phyloP scores from a whole-genome alignment of 2,329 filamentous ascomycete species.

The Elsinoe arachidis region DNA sequence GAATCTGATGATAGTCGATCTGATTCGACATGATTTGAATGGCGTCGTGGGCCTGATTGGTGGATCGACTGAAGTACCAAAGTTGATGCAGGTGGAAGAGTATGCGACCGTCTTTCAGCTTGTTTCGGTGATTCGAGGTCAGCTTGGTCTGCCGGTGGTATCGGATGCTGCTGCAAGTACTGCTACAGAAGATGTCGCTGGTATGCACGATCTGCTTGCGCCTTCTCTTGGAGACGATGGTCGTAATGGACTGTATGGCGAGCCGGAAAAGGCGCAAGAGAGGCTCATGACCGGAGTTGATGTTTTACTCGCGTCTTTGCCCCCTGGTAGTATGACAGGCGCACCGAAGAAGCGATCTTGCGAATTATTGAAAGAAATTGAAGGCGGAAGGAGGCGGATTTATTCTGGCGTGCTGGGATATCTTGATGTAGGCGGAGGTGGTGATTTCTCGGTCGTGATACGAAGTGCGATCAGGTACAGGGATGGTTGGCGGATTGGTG shows the following conservation, averaged over 20 bases:
- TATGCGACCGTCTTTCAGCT: constrained; percentile 88
- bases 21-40: constrained; percentile 89
- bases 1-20: constrained; percentile 95
- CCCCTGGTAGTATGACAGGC: constrained; percentile 92
- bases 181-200: background rate
- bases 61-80: constrained; percentile 62
- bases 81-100: constrained; percentile 79
- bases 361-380: constrained; percentile 65
- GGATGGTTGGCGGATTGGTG: constrained; percentile 70
- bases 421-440: constrained; percentile 73
- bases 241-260: background rate
- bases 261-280: background rate
- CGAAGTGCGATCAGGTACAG: constrained; percentile 69
- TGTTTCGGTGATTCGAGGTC: constrained; percentile 75
- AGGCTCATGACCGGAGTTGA: constrained; percentile 55
- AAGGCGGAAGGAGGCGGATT: constrained; percentile 59
- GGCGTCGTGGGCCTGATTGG: constrained; percentile 60
- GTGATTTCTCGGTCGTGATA: constrained; percentile 89
- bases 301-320: constrained; percentile 67
- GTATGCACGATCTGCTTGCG: no score
- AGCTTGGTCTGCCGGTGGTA: constrained; percentile 34
- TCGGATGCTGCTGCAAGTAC: background rate
- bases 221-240: no score
- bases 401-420: constrained; percentile 90
- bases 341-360: constrained; percentile 91